phyloP scores from a whole-genome alignment of 31 red algal species.

The Porphyra umbilicalis region DNA sequence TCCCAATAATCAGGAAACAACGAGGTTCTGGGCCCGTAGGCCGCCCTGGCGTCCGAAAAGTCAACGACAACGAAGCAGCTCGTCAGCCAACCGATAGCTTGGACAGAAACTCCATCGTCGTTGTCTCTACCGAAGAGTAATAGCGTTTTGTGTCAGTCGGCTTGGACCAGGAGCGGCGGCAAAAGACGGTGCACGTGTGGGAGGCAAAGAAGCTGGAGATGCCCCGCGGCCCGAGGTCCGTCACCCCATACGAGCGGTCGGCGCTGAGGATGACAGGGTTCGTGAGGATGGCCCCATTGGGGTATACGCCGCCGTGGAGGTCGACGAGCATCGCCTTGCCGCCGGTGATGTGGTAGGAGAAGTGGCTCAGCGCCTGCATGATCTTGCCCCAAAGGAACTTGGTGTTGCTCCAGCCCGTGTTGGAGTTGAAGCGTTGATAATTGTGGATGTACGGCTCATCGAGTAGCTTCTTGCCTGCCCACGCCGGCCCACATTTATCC shows the following conservation, averaged over 20 bases:
- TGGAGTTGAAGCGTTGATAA: neutral
- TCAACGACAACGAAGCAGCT: too few relatives aligned
- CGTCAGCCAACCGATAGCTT: too few relatives aligned
- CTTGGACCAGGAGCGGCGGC: neutral
- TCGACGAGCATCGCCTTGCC: neutral
- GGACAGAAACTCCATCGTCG: neutral
- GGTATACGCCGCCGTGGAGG: neutral
- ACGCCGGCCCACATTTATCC: neutral
- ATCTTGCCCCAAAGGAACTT: neutral
- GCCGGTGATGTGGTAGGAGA: neutral
- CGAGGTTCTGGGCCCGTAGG: too few relatives aligned
- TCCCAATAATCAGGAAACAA: too few relatives aligned
- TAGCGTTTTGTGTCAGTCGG: neutral
- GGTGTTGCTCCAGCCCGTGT: neutral
- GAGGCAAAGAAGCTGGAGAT: neutral
- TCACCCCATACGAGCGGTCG: neutral
- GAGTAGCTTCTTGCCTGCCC: neutral
- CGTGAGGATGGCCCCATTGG: neutral
- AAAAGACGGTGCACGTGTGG: neutral
- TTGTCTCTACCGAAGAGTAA: neutral
- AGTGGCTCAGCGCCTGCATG: slow-evolving; percentile 4
- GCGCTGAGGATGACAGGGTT: neutral
- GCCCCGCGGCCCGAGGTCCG: neutral
- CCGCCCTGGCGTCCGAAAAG: too few relatives aligned
- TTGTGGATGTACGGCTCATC: neutral